Evolutionary conservation across 352 stramenopile genomes (phyloP).

Genomic region (Plasmopara viticola): DNA sequence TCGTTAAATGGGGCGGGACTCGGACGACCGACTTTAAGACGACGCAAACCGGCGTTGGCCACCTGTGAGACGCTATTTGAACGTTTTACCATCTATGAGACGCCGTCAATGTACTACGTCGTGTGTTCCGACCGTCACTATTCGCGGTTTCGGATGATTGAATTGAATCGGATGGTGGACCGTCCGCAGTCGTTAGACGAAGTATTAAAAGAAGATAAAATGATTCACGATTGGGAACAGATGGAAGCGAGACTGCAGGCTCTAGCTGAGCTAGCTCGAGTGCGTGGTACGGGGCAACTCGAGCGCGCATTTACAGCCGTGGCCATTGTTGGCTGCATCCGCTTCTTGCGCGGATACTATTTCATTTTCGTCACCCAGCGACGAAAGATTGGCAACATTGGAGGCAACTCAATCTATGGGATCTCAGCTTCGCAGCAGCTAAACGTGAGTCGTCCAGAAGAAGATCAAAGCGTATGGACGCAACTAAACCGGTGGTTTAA

Average conservation of each 20-base stretch:
- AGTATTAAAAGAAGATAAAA: conserved; percentile 61
- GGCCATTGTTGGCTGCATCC: conserved; percentile 96
- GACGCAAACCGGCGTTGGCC: conserved; percentile 58
- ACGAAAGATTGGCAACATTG: conserved; percentile 94
- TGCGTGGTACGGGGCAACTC: conserved; percentile 34
- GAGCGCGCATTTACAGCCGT: conserved; percentile 87
- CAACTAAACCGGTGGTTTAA: conserved; percentile 83
- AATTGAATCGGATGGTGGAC: conserved; percentile 64
- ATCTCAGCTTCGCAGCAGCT: conserved; percentile 93
- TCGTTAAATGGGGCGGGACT: conserved; percentile 11
- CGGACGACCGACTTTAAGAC: conserved; percentile 35
- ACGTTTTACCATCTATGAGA: conserved; percentile 84
- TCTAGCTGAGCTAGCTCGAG: conserved; percentile 42
- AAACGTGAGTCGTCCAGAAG: conserved; percentile 57
- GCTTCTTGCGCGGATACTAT: conserved; percentile 98
- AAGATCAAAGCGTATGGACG: conserved; percentile 49
- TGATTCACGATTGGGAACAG: conserved; percentile 66
- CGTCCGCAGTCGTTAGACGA: conserved; percentile 41
- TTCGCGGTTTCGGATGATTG: conserved; percentile 66
- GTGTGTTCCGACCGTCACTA: conserved; percentile 85
- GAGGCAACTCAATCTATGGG: conserved; percentile 95
- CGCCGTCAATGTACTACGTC: conserved; percentile 56
- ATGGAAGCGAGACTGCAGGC: conserved; percentile 75
- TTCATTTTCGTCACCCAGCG: conserved; percentile 97
- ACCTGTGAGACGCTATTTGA: conserved; percentile 67